phyloP scores from a whole-genome alignment of 768 basidiomycete genomes.

The Hericium alpestre region DNA sequence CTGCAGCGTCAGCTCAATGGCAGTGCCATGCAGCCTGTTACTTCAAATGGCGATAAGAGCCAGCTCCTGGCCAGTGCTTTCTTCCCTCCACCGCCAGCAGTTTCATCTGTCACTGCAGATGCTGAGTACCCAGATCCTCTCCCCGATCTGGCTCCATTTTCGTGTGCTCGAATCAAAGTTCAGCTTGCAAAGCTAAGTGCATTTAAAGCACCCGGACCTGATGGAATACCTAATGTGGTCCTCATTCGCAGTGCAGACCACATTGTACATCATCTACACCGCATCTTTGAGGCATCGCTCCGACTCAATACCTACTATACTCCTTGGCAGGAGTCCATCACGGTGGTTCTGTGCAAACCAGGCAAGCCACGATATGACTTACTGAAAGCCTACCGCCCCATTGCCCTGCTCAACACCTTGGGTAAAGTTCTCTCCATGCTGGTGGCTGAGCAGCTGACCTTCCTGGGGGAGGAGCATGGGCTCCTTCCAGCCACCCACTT shows the following conservation, averaged over 20 bases:
- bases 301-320: background rate
- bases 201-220: conserved; percentile 25
- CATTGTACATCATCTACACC: conserved; percentile 18
- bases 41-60: conserved; percentile 11
- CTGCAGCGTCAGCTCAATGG: background rate
- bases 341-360: conserved; percentile 13
- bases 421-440: conserved; percentile 10
- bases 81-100: conserved; percentile 16
- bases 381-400: conserved; percentile 13
- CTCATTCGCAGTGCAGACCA: conserved; percentile 18
- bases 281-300: conserved; percentile 12
- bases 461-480: background rate
- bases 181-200: conserved; percentile 21
- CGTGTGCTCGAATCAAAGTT: conserved; percentile 16
- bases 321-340: conserved; percentile 6
- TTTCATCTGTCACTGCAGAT: background rate
- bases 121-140: conserved; percentile 16
- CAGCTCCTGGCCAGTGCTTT: conserved; percentile 16
- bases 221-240: conserved; percentile 23
- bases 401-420: conserved; percentile 11
- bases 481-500: background rate
- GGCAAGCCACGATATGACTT: conserved; percentile 12
- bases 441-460: background rate
- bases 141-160: conserved; percentile 10
- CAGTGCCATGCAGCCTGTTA: too few species aligned